Evolutionary conservation across 306 rosid genomes (phyloP).

Genomic region (Carpinus fangiana): DNA sequence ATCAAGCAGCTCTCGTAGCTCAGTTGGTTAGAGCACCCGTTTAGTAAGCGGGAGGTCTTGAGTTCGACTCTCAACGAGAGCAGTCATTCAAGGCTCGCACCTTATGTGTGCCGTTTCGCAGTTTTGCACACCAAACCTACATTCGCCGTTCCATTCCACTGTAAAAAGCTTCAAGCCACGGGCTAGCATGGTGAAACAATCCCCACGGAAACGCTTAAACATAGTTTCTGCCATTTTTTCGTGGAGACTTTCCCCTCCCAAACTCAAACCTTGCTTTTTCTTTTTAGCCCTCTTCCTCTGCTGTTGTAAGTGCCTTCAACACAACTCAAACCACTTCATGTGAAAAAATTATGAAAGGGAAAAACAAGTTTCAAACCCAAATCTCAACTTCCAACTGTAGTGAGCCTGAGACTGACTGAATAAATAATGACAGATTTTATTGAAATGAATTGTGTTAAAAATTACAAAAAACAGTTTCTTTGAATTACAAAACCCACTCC

Average conservation of each 20-base stretch:
- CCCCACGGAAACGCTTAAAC: not conserved
- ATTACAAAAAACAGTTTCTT: conserved; percentile 25
- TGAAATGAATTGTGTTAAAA: conserved; percentile 29
- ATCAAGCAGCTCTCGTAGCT: conserved; percentile 37
- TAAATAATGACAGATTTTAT: conserved; percentile 6
- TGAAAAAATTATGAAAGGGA: not conserved
- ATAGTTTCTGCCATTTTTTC: not conserved
- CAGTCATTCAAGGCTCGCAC: not conserved
- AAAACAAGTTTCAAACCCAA: not conserved
- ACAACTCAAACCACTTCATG: too few species aligned
- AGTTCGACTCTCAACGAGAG: conserved; percentile 56
- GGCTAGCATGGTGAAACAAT: too few species aligned
- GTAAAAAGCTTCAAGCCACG: too few species aligned
- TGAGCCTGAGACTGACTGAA: not conserved
- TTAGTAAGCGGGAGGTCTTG: conserved; percentile 71
- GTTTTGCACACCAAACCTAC: too few species aligned
- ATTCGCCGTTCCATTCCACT: too few species aligned
- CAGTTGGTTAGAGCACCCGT: conserved; percentile 61
- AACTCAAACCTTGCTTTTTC: not conserved
- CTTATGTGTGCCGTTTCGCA: too few species aligned
- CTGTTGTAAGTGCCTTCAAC: not conserved
- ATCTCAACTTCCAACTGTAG: not conserved
- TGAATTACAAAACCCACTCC: not conserved
- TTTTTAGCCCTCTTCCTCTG: not conserved
- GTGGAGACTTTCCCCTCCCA: not conserved